phyloP scores from a whole-genome alignment of 2,329 filamentous ascomycete species.

The Diplodia mutila region DNA sequence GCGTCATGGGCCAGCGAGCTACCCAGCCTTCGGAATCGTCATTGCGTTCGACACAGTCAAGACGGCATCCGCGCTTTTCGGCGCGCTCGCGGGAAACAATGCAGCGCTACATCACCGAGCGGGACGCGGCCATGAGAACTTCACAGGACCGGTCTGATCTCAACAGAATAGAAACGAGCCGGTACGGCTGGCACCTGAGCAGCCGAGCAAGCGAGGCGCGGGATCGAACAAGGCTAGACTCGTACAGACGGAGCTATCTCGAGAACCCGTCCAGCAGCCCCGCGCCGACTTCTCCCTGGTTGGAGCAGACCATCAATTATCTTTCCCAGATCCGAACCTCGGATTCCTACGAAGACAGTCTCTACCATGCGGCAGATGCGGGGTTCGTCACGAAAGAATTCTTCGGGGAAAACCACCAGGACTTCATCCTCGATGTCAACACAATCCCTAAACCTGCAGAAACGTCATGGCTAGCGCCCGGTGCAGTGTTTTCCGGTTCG shows the following conservation, averaged over 20 bases:
- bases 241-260: slow-evolving; percentile 36
- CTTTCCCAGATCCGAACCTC: slow-evolving; percentile 62
- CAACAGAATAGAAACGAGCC: slow-evolving; percentile 20
- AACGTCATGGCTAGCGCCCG: slow-evolving; percentile 66
- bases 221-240: slow-evolving; percentile 31
- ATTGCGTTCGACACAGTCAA: slow-evolving; percentile 46
- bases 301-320: slow-evolving; percentile 66
- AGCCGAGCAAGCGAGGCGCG: slow-evolving; percentile 21
- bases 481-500: slow-evolving; percentile 63
- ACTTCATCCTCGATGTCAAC: slow-evolving; percentile 62
- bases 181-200: slow-evolving; percentile 13
- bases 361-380: slow-evolving; percentile 57
- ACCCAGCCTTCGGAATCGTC: slow-evolving; percentile 38
- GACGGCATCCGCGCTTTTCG: slow-evolving; percentile 45
- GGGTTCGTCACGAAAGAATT: slow-evolving; percentile 59
- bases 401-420: slow-evolving; percentile 56
- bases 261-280: slow-evolving; percentile 33
- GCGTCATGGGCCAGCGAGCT: slow-evolving; percentile 32
- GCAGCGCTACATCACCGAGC: slow-evolving; percentile 47
- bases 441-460: slow-evolving; percentile 55
- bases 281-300: slow-evolving; percentile 38
- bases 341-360: slow-evolving; percentile 57
- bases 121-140: slow-evolving; percentile 37
- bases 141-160: slow-evolving; percentile 30
- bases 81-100: slow-evolving; percentile 43